Base-by-base conservation (phyloP, 1,284 basidiomycete genomes). In the Cryptococcus sp. region DNA sequence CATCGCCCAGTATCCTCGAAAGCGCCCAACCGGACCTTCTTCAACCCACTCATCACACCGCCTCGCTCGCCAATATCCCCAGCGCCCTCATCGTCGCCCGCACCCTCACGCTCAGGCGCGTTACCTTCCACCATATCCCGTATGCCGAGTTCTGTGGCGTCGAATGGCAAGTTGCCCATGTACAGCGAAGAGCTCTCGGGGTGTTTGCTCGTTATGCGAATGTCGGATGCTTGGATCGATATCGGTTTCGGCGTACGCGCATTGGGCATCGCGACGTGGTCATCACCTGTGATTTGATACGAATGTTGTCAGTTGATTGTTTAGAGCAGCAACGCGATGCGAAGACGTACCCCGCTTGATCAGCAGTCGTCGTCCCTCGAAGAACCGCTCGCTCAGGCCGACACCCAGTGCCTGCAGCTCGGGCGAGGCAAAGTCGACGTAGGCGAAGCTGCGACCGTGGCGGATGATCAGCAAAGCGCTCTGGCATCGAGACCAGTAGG, bases 1-100 rank as follows among this genome's bases (percentile, higher is more conserved):
- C 95, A 98, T 62, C 87, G 82, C 6, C 93, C 93, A 54, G 85
- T 89, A 76, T 98, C 95, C 75, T 98, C 92, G 67, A 99, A 99
- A 17, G 93, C 93, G 1, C 92, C 93, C 83, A 99, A 84, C 4
- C 95, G 86, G 27, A 98, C 82, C 75, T 93, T 93, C 62, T 90
- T 85, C 78, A 98, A 86, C 77, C 92, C 93, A 25, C 78, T 78
- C 52, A 78, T 77, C 62, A 84, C 83, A 15, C 75, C 73, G 13
- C 72, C 69, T 62, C 64, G 51, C 10, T 54, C 51, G 5, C 58
- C 60, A 30, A 62, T 62, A 20, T 72, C 63, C 45, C 70, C 72
- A 4, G 65, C 69, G 11, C 64, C 73, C 15, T 70, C 71, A 52
- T 74, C 77, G 43, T 66, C 73, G 42, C 74, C 66, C 30, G 64